These are phyloP conservation scores for Neurospora tetraspora DNA, from an alignment of 495 filamentous ascomycete genomes.

Conservation along the genomic window DNA sequence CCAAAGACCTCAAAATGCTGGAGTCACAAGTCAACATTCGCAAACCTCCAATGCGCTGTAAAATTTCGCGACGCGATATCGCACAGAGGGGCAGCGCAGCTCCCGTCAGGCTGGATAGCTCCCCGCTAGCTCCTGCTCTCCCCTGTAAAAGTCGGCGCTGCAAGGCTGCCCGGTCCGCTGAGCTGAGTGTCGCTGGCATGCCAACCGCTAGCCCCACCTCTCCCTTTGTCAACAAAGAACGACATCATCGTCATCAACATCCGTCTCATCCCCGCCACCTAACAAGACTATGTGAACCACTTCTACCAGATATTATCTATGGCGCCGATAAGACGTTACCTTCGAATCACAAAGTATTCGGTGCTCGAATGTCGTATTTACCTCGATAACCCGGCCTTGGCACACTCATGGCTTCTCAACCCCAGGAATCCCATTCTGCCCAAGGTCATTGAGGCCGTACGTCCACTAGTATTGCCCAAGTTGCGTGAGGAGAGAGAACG, in stretches of 20 bases:
- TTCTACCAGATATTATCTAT: slow-evolving; percentile 31
- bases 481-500: slow-evolving; percentile 77
- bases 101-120: slow-evolving; percentile 3
- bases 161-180: slow-evolving; percentile 10
- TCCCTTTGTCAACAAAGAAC: background rate
- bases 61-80: slow-evolving; percentile 6
- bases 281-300: background rate
- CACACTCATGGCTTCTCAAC: slow-evolving; percentile 71
- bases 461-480: slow-evolving; percentile 80
- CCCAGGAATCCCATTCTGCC: slow-evolving; percentile 62
- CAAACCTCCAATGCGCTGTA: background rate
- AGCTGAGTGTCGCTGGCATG: background rate
- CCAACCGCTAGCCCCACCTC: background rate
- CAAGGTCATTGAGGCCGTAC: slow-evolving; percentile 70
- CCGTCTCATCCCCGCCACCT: background rate
- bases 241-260: background rate
- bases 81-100: background rate
- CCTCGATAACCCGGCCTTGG: slow-evolving; percentile 76
- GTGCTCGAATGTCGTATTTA: slow-evolving; percentile 94
- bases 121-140: background rate
- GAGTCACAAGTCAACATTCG: background rate
- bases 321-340: slow-evolving; percentile 75
- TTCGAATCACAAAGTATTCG: slow-evolving; percentile 77
- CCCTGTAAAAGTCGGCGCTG: slow-evolving; percentile 10
- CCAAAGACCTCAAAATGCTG: background rate